A percentile compares a stretch with the other conserved stretches of the same genome.
Conservation (phyloP, 371 early-diverging fungal species). For the Syncephalastrum racemosum region DNA sequence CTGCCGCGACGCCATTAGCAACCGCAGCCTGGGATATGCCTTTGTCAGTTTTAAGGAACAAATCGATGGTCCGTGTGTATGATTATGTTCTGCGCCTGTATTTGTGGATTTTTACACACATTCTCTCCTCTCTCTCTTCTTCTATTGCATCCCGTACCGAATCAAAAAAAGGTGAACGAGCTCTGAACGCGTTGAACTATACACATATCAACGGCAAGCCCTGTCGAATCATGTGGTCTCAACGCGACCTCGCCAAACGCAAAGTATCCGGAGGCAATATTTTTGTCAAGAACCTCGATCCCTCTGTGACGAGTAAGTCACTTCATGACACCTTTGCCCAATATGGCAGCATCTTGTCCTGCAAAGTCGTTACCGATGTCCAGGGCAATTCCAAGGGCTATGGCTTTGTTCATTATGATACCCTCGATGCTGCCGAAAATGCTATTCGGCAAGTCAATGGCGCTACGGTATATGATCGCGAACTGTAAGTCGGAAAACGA, state of each 20-base stretch:
- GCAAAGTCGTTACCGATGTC: slow-evolving; percentile 91
- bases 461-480: slow-evolving; percentile 92
- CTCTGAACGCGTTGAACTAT: slow-evolving; percentile 91
- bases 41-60: slow-evolving; percentile 90
- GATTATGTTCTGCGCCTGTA: not conserved
- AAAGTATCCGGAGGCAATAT: slow-evolving; percentile 92
- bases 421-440: slow-evolving; percentile 87
- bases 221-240: slow-evolving; percentile 98
- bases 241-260: slow-evolving; percentile 92
- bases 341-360: slow-evolving; percentile 97
- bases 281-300: slow-evolving; percentile 99
- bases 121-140: not conserved
- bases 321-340: slow-evolving; percentile 99
- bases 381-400: slow-evolving; percentile 89
- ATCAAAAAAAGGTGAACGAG: slow-evolving; percentile 71
- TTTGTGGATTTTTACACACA: not conserved
- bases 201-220: slow-evolving; percentile 87
- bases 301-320: slow-evolving; percentile 90
- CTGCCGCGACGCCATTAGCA: slow-evolving; percentile 95
- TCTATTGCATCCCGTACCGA: not conserved
- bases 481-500: slow-evolving; percentile 60
- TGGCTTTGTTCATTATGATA: slow-evolving; percentile 99
- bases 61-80: slow-evolving; percentile 56
- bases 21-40: slow-evolving; percentile 95
- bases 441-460: slow-evolving; percentile 98